Evolutionary conservation across 352 stramenopile genomes (phyloP).

Genomic region (Peronosclerospora sorghi): DNA sequence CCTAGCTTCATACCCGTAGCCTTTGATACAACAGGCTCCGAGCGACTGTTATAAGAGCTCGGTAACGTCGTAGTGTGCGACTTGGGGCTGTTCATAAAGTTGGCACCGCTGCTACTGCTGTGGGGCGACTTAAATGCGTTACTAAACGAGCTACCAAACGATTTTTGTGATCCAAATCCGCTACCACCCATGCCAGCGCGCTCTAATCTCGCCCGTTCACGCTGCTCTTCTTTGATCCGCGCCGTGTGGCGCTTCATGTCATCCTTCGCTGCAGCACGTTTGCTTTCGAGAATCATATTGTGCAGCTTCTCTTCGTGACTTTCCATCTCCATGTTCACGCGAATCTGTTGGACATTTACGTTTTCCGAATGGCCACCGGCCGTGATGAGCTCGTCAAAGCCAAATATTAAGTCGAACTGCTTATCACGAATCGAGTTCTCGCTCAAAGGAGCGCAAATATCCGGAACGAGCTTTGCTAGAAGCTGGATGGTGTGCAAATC

Average conservation of each 20-base stretch:
- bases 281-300: slow-evolving; percentile 96
- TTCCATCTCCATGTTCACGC: slow-evolving; percentile 98
- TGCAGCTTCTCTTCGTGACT: slow-evolving; percentile 98
- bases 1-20: slow-evolving; percentile 59
- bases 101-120: slow-evolving; percentile 24
- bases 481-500: slow-evolving; percentile 97
- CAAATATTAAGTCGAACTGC: slow-evolving; percentile 98
- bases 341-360: slow-evolving; percentile 88
- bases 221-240: slow-evolving; percentile 82
- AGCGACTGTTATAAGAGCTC: slow-evolving; percentile 45
- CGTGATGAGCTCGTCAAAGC: slow-evolving; percentile 98
- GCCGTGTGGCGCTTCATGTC: slow-evolving; percentile 85
- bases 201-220: slow-evolving; percentile 68
- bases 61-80: slow-evolving; percentile 47
- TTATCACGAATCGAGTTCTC: slow-evolving; percentile 93
- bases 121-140: slow-evolving; percentile 62
- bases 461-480: slow-evolving; percentile 94
- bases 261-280: slow-evolving; percentile 83
- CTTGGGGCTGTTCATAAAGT: slow-evolving; percentile 29
- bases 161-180: slow-evolving; percentile 61
- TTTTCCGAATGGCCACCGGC: slow-evolving; percentile 95
- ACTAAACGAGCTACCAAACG: slow-evolving; percentile 61
- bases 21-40: slow-evolving; percentile 41
- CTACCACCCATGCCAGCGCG: slow-evolving; percentile 52
- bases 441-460: slow-evolving; percentile 89